These are phyloP conservation scores for Dicorynia guianensis DNA, from an alignment of 306 rosid genomes.

Conservation along the genomic window DNA sequence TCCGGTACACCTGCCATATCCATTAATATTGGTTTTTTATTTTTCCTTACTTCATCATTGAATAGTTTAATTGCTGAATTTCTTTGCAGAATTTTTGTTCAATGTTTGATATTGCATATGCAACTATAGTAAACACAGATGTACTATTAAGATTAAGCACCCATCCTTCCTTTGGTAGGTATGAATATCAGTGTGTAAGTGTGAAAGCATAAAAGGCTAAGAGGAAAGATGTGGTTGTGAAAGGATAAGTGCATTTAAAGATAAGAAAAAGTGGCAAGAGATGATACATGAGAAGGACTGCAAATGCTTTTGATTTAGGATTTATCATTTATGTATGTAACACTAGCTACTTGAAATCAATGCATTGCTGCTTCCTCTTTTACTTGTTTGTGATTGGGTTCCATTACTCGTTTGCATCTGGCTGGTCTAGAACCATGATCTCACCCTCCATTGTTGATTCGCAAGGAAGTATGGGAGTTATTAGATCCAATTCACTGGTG, in stretches of 20 bases:
- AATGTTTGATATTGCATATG: conserved; percentile 33
- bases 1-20: conserved; percentile 68
- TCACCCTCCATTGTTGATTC: conserved; percentile 11
- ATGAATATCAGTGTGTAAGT: background rate
- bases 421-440: conserved; percentile 33
- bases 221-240: too few species aligned
- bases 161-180: conserved; percentile 25
- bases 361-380: background rate
- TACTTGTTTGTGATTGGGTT: conserved; percentile 4
- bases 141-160: conserved; percentile 21
- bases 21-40: conserved; percentile 15
- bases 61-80: conserved; percentile 25
- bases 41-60: background rate
- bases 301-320: too few species aligned
- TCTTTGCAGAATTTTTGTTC: background rate
- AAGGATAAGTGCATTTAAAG: too few species aligned
- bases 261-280: too few species aligned
- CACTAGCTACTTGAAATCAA: too few species aligned
- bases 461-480: conserved; percentile 12
- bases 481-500: background rate
- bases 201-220: background rate
- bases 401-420: conserved; percentile 21
- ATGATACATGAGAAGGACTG: too few species aligned
- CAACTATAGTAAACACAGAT: conserved; percentile 25
- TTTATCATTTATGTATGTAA: too few species aligned